Evolutionary conservation across 768 basidiomycete species (phyloP).

Genomic region (Lactifluus volemus): DNA sequence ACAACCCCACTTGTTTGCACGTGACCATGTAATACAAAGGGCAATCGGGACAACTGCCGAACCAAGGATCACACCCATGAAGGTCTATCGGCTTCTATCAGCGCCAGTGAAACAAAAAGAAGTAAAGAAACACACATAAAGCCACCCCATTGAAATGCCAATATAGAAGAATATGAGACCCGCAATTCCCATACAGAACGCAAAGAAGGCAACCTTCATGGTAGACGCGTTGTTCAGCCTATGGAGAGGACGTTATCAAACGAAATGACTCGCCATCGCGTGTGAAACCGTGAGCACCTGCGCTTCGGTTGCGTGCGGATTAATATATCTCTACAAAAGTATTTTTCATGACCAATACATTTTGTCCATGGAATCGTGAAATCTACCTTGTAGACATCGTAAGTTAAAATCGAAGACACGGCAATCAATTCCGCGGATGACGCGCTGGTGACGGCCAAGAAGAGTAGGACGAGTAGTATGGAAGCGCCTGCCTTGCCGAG

Average conservation of each 20-base stretch:
- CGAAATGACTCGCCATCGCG: constrained; percentile 37
- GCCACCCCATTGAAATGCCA: constrained; percentile 90
- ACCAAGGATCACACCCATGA: constrained; percentile 83
- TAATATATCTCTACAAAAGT: constrained; percentile 57
- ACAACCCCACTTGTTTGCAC: constrained; percentile 81
- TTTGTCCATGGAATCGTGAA: background rate
- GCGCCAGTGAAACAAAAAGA: background rate
- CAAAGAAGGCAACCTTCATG: constrained; percentile 54
- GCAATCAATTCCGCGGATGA: constrained; percentile 89
- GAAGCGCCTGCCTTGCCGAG: constrained; percentile 73
- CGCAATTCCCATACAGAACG: constrained; percentile 71
- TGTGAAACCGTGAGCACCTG: constrained; percentile 68
- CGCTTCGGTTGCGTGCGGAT: constrained; percentile 66
- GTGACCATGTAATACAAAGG: constrained; percentile 74
- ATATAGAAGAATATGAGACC: constrained; percentile 85
- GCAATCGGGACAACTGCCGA: constrained; percentile 85
- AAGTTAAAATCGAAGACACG: constrained; percentile 74
- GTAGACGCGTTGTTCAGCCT: background rate
- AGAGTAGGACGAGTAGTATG: constrained; percentile 71
- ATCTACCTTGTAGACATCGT: constrained; percentile 72
- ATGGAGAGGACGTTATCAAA: background rate
- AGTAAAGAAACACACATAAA: constrained; percentile 54
- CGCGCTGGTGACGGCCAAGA: constrained; percentile 80
- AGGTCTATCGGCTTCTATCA: constrained; percentile 41
- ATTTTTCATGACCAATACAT: background rate